Base-by-base conservation (phyloP, 2,329 filamentous ascomycete species). In the Pseudohalonectria lignicola region DNA sequence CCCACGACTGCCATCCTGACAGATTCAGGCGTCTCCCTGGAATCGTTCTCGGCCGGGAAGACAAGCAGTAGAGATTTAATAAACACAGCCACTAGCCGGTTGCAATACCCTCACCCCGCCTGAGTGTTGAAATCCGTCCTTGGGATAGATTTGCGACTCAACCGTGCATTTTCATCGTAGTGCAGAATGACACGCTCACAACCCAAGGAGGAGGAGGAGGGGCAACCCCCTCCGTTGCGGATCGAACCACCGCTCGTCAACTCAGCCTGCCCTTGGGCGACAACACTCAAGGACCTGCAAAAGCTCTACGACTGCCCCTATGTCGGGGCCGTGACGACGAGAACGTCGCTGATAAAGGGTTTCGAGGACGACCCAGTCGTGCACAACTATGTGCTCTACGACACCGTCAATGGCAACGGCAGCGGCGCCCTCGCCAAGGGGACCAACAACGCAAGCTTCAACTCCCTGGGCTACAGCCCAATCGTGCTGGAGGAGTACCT, bases 221-320 rank as follows among this genome's bases (percentile, higher is more conserved):
- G 16, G 15, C 12, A 15, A 5, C 72, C 70, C 2, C 71, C 69
- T 0, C 64, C 49, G 45, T 54, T 82, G 9, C 36, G 47, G 7
- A 74, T 86, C 42, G 48, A 63, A 31, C 81, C 80, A 1, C 80
- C 81, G 0, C 63, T 90, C 6, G 63, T 87, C 45, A 88, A 88
- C 59, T 82, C 82, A 1, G 75, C 84, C 21, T 80, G 74, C 36
- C 83, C 83, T 1, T 87, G 82, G 82, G 82, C 82, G 19, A 85
- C 81, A 0, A 75, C 71, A 3, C 55, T 70, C 5, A 63, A 69
- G 4, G 74, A 87, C 45, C 69, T 88, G 4, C 54, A 62, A 29
- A 57, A 59, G 2, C 71, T 88, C 6, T 82, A 82, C 51, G 53
- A 62, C 21, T 77, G 66, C 36, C 63, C 71, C 0, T 61, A 72